phyloP scores from a whole-genome alignment of 129 eudicot species.

The Pulicaria dysenterica region DNA sequence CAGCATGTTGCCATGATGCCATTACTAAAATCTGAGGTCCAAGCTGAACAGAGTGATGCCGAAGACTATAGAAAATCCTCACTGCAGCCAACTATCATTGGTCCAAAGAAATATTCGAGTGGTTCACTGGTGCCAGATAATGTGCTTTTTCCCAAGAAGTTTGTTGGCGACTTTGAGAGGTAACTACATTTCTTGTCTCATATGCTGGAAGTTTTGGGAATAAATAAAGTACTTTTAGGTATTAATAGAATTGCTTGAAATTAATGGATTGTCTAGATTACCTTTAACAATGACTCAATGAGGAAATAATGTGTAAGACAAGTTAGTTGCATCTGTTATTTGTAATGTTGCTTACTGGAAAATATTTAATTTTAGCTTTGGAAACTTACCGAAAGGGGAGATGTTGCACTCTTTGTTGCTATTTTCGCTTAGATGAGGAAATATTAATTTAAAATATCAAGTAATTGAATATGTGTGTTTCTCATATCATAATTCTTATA shows the following conservation, averaged over 20 bases:
- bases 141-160: conserved; percentile 56
- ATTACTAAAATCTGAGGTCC: conserved; percentile 41
- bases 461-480: neutral
- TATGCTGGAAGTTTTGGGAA: neutral
- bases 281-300: neutral
- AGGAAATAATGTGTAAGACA: conserved; percentile 3
- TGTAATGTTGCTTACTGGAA: neutral
- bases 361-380: neutral
- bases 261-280: neutral
- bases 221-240: conserved; percentile 7
- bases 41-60: conserved; percentile 40
- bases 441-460: neutral
- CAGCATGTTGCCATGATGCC: conserved; percentile 37
- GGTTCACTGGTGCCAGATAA: conserved; percentile 75
- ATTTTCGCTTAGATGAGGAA: neutral
- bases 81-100: conserved; percentile 42
- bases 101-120: conserved; percentile 55
- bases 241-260: neutral
- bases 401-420: neutral
- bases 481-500: neutral
- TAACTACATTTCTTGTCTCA: conserved; percentile 18
- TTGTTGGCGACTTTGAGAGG: conserved; percentile 66
- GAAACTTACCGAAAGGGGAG: neutral
- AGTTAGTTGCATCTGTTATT: neutral
- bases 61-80: conserved; percentile 37